Evolutionary conservation across 2,329 filamentous ascomycete genomes (phyloP), one percentile per base, ranked within the genome.

Genomic region (Fusarium setosum): DNA sequence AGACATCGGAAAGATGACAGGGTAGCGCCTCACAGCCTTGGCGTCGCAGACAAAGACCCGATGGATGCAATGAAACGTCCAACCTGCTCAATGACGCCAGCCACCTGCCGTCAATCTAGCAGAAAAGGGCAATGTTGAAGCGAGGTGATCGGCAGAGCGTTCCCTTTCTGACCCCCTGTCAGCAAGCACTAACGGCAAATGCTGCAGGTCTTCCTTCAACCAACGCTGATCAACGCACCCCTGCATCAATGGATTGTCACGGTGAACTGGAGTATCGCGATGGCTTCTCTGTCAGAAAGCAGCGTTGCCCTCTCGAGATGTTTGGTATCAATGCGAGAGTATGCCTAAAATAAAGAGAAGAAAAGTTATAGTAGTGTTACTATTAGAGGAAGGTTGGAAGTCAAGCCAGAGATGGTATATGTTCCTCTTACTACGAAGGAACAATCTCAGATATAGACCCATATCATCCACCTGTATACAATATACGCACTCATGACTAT

Each of bases 261-360:
- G 7, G 13, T 10, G 35, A 10, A 15, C 18, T 6, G 17, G 6
- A 9, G 18, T 35, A 9, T 29, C 7, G 44, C 5, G 37, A 26
- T 56, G 23, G 45, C 45, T 37, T 56, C 17, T 40, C 56, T 45
- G n/a, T 35, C 32, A 55, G 23, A 50, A 50, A 23, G 13, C 34
- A 21, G 24, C 24, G 12, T 12, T 8, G n/a, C 17, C 32, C 24
- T 23, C 7, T 41, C 29, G 35, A n/a, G 21, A n/a, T 18, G 56
- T 55, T 59, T 59, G 42, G 50, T 26, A 37, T 55, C 42, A 5
- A 23, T 42, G 21, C 31, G 13, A 12, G 18, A 23, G 24, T 45
- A 24, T 55, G 42, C 37, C 44, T 21, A 12, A 17, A 23, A 15
- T 26, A 32, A n/a, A 20, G 32, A 45, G 21, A 34, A 21, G n/a